Conservation (phyloP, 164 flowering plant genomes). For the Stephania cephalantha region DNA sequence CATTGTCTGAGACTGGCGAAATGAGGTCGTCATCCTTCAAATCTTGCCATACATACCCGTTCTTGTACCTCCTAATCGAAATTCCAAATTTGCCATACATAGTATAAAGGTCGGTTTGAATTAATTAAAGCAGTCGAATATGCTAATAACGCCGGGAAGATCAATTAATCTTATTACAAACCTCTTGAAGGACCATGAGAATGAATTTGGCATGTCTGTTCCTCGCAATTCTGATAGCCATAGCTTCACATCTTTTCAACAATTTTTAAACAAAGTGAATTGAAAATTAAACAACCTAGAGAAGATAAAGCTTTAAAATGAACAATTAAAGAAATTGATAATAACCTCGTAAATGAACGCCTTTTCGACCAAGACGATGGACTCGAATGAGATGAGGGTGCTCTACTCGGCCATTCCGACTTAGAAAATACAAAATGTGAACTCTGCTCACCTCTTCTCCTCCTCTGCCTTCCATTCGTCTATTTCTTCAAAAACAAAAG, state of each 20-base stretch:
- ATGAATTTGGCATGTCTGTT: slow-evolving; percentile 64
- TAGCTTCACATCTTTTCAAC: slow-evolving; percentile 59
- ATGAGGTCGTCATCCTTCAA: slow-evolving; percentile 58
- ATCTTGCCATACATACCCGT: slow-evolving; percentile 74
- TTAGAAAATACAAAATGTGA: slow-evolving; percentile 60
- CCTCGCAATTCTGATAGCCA: slow-evolving; percentile 79
- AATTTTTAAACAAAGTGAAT: neutral
- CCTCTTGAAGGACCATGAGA: slow-evolving; percentile 89
- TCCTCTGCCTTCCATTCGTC: slow-evolving; percentile 18
- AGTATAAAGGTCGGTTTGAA: neutral
- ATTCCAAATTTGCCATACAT: neutral
- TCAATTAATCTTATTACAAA: neutral
- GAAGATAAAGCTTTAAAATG: neutral
- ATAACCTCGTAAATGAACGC: slow-evolving; percentile 54
- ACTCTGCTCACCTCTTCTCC: slow-evolving; percentile 45
- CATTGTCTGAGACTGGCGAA: slow-evolving; percentile 56
- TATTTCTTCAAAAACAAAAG: slow-evolving; percentile 1
- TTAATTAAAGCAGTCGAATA: no score
- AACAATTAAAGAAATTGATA: neutral
- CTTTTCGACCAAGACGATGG: slow-evolving; percentile 40
- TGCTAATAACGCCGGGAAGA: neutral
- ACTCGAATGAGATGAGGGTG: slow-evolving; percentile 81
- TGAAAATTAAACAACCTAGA: neutral
- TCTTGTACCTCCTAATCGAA: slow-evolving; percentile 60
- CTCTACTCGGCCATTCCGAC: slow-evolving; percentile 53